Evolutionary conservation across 225 moss, liverwort and hornwort species (phyloP), one percentile per base, ranked within the genome.

Genomic region (Bryum argenteum): DNA sequence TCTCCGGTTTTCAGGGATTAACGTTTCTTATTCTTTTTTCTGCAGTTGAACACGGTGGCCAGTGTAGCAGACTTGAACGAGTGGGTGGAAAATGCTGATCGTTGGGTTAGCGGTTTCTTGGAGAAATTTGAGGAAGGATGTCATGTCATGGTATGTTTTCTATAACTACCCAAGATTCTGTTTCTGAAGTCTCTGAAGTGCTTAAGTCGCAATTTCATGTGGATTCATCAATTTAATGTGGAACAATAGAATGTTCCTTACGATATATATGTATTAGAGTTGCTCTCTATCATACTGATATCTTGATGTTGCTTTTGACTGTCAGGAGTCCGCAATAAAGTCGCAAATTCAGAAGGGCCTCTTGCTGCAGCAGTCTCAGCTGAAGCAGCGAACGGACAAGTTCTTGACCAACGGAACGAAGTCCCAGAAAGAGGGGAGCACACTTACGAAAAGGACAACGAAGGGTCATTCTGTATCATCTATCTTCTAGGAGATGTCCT

Each of bases 31-130:
- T 54, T 55, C 16, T 42, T 67, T 12, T n/a, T 68, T 45, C 60
- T 73, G 73, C 89, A 89, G 89, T 71, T 98, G 71, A 94, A 85
- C 38, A 94, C 90, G 8, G 92, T 98, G 51, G 97, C 97, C 24
- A 94, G 87, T 79, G 87, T 83, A 75, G 94, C 97, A 66, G 97
- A 94, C 66, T 82, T 94, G 77, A 90, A 84, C 54, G 97, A 94
- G 71, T 98, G 97, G 97, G 97, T 94, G 75, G 97, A 98, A 79
- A 94, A 98, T 85, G 97, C 97, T 18, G 94, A 98, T 65, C 92
- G 92, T 58, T 98, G 97, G 97, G 97, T 98, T 58, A 92, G 88
- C 80, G 97, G 97, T 21, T 98, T 98, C 74, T 66, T 98, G 80
- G 97, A 98, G 77, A 98, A 94, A 66, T 98, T 98, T 9, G 97